Evolutionary conservation across 2,329 filamentous ascomycete species (phyloP).

Genomic region (Epichloe elymi): DNA sequence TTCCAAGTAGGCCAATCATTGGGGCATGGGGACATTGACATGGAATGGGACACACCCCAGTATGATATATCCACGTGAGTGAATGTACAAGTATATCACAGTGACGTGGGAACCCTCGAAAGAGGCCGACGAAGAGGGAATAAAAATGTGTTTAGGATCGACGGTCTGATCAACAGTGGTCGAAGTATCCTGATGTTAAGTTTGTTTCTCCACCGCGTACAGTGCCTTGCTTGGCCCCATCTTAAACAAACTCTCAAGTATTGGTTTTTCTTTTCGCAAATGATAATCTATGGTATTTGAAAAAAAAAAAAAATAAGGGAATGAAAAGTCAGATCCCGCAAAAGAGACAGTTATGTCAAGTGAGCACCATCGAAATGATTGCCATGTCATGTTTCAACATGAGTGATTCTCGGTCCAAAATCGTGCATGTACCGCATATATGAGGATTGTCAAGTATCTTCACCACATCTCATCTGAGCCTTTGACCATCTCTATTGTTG

Average conservation of each 20-base stretch:
- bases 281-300: background rate
- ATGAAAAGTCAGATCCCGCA: background rate
- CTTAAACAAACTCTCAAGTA: too few relatives aligned
- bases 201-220: background rate
- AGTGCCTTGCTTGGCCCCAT: background rate
- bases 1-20: too few relatives aligned
- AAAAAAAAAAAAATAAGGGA: background rate
- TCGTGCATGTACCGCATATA: background rate
- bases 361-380: background rate
- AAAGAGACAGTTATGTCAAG: background rate
- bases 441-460: constrained; percentile 6
- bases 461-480: constrained; percentile 53
- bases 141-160: background rate
- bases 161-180: background rate
- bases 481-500: constrained; percentile 47
- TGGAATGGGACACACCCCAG: too few relatives aligned
- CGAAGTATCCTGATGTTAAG: too few relatives aligned
- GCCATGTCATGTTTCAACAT: background rate
- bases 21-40: too few relatives aligned
- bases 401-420: background rate
- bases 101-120: background rate
- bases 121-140: background rate
- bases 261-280: background rate
- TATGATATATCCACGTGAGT: too few relatives aligned
- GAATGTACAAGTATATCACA: background rate